Percentiles rank a stretch among this genome's conserved stretches.
Evolutionary conservation across 306 rosid genomes (phyloP).

Genomic region (Quercus agrifolia): DNA sequence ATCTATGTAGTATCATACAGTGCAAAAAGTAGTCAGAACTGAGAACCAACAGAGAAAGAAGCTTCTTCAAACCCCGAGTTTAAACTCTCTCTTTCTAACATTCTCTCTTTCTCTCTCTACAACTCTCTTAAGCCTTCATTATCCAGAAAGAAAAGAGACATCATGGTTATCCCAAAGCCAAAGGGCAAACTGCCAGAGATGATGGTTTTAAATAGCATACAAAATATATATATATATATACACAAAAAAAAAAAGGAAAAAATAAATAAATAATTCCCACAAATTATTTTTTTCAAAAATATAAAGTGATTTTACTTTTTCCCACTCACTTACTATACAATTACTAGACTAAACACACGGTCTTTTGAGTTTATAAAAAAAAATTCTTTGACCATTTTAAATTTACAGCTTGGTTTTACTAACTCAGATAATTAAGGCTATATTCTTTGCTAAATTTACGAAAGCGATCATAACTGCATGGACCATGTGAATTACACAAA

Average conservation of each 20-base stretch:
- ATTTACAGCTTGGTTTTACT: constrained; percentile 19
- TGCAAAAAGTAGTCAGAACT: constrained; percentile 8
- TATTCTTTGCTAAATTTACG: constrained; percentile 44
- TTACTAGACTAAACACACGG: background rate
- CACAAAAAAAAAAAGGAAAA: background rate
- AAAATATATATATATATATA: background rate
- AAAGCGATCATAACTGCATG: constrained; percentile 28
- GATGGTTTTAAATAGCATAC: constrained; percentile 17
- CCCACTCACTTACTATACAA: background rate
- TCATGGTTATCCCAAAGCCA: constrained; percentile 27
- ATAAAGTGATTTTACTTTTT: background rate
- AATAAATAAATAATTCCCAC: background rate
- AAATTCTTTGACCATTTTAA: background rate
- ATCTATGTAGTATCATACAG: constrained; percentile 17
- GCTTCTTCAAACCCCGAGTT: constrained; percentile 2
- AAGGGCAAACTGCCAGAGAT: constrained; percentile 16
- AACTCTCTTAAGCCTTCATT: constrained; percentile 5
- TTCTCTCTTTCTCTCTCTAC: constrained; percentile 22
- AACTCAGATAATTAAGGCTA: constrained; percentile 35
- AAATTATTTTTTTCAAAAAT: background rate
- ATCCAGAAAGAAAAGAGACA: constrained; percentile 17
- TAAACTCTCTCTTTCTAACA: background rate
- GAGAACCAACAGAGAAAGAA: background rate
- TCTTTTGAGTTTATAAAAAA: background rate
- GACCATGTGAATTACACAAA: constrained; percentile 31